Evolutionary conservation across 352 stramenopile species (phyloP).

Genomic region (Globisporangium ultimum): DNA sequence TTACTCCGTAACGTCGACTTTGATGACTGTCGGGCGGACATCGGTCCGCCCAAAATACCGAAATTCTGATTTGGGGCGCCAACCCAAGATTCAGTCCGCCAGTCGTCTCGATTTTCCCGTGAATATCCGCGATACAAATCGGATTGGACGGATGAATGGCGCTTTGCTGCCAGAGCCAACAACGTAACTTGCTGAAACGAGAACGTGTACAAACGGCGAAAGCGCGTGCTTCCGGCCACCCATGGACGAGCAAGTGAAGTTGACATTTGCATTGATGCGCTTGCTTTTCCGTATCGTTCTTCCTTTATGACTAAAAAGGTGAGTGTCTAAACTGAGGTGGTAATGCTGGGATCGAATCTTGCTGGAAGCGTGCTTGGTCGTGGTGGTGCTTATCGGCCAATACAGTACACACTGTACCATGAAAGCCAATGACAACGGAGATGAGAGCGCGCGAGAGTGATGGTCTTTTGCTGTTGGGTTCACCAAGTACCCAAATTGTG

Average conservation of each 20-base stretch:
- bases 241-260: too few relatives aligned
- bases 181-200: too few relatives aligned
- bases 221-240: too few relatives aligned
- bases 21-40: background rate
- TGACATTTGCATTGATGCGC: too few relatives aligned
- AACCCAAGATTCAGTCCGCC: background rate
- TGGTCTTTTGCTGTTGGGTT: background rate
- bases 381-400: background rate
- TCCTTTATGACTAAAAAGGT: background rate
- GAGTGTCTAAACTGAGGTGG: background rate
- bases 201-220: too few relatives aligned
- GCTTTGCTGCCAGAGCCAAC: background rate
- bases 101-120: background rate
- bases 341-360: conserved; percentile 5
- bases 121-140: background rate
- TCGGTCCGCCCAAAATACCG: conserved; percentile 14
- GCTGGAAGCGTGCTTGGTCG: background rate
- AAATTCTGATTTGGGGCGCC: conserved; percentile 10
- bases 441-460: conserved; percentile 5
- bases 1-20: background rate
- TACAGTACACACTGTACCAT: background rate
- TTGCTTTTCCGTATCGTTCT: background rate
- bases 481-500: conserved; percentile 5
- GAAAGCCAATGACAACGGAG: background rate
- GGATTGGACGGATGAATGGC: background rate